Evolutionary conservation across 164 flowering plant genomes (phyloP), one percentile per base, ranked within the genome.

Genomic region (Macadamia integrifolia): DNA sequence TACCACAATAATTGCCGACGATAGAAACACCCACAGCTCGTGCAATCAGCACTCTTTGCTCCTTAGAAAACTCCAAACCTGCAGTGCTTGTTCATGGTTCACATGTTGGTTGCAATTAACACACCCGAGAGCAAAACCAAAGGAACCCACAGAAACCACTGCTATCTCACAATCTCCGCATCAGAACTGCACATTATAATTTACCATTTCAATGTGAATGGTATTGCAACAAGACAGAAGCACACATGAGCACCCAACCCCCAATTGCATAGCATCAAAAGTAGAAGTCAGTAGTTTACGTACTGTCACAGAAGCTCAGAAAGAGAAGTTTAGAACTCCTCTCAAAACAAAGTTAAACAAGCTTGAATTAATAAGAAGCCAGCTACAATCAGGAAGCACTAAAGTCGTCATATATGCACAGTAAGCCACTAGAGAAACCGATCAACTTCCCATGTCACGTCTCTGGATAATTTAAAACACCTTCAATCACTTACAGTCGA

Each of bases 371-470:
- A 65, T 49, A 59, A 73, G 66, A 63, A 61, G 68, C 60, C 63
- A 70, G 46, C 58, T 60, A 71, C 61, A 49, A 8, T 23, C 35
- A 61, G 61, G 44, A 44, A 73, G 56, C 49, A 18, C 18, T 35
- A 28, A 60, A 62, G 31, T 57, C 70, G 71, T 40, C 42, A 73
- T 81, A 73, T 81, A 79, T 81, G 44, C 75, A 82, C 80, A 79
- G 28, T 46, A 74, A 60, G 67, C 66, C 73, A 66, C 58, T 60
- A 64, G 64, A 60, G 30, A 67, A 57, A 53, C 10, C 55, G 67
- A 67, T 48, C 29, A 65, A 72, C 77, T 79, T 71, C 67, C 73
- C 42, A 9, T 1, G 17, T 58, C 35, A 66, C 40, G 35, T 15
- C 29, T 44, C 6, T 57, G 58, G 17, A 68, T 18, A 53, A 30